Conservation (phyloP, 1,284 basidiomycete genomes). For the Taiwanofungus camphoratus region DNA sequence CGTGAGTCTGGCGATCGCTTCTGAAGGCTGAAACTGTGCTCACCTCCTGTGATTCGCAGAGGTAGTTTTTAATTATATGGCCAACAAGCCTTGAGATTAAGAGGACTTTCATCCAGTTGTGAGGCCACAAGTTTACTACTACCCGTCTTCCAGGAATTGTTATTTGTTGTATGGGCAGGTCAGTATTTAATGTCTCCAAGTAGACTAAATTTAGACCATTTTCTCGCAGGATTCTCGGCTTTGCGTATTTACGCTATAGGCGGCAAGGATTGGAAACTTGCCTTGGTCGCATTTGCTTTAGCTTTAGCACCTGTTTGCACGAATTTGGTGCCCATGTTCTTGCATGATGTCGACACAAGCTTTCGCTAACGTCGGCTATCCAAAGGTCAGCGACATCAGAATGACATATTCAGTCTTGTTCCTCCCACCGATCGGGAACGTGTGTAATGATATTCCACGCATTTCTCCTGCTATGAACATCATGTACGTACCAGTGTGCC, state of each 20-base stretch:
- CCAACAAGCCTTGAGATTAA: not conserved
- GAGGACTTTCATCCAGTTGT: not conserved
- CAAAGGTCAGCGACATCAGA: not conserved
- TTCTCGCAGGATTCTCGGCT: not conserved
- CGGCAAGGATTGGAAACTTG: not conserved
- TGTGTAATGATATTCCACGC: not conserved
- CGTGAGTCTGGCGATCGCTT: too few relatives aligned
- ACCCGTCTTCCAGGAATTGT: not conserved
- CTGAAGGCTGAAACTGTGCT: too few relatives aligned
- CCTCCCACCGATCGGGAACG: not conserved
- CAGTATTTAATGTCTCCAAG: not conserved
- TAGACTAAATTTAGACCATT: not conserved
- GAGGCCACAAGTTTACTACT: not conserved
- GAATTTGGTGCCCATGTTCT: not conserved
- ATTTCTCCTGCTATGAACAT: not conserved
- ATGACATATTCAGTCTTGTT: not conserved
- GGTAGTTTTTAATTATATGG: not conserved
- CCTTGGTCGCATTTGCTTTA: not conserved
- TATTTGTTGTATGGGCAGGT: not conserved
- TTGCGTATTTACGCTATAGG: not conserved
- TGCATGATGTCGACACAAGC: not conserved
- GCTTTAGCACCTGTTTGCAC: not conserved
- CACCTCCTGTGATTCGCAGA: too few relatives aligned
- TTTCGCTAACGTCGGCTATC: not conserved
- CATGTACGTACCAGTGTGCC: not conserved